Percentiles rank a stretch among this genome's conserved stretches.
Evolutionary conservation across 306 rosid genomes (phyloP).

Genomic region (Psophocarpus tetragonolobus): DNA sequence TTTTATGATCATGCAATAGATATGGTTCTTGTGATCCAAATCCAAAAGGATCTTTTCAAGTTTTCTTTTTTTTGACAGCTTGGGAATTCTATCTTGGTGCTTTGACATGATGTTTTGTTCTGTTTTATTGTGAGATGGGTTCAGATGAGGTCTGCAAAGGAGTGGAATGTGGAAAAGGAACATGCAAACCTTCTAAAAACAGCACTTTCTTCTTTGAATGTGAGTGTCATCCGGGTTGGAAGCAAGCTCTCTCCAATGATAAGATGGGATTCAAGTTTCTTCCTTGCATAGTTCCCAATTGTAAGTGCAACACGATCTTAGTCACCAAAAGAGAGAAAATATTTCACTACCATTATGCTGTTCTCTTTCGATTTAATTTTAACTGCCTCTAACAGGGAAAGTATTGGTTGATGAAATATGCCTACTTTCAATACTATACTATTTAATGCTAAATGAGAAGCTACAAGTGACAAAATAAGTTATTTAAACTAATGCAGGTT

Average conservation of each 20-base stretch:
- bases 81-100: not conserved
- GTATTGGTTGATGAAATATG: not conserved
- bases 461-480: not conserved
- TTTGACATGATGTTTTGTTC: not conserved
- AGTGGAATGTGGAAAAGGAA: slow-evolving; percentile 80
- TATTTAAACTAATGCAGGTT: no score
- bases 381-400: no score
- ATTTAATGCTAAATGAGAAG: not conserved
- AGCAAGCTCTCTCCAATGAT: slow-evolving; percentile 43
- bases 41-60: slow-evolving; percentile 18
- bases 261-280: slow-evolving; percentile 51
- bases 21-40: not conserved
- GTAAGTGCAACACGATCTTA: slow-evolving; percentile 42
- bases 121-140: slow-evolving; percentile 9
- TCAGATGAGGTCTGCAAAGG: slow-evolving; percentile 72
- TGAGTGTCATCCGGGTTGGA: slow-evolving; percentile 80
- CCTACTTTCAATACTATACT: not conserved
- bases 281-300: slow-evolving; percentile 85
- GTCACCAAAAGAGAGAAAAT: not conserved
- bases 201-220: slow-evolving; percentile 64
- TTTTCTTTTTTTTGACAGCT: not conserved
- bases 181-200: slow-evolving; percentile 65
- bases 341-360: not conserved
- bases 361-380: slow-evolving; percentile 1
- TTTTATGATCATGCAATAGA: not conserved